These are phyloP conservation scores for Trichoderma erinaceum DNA, from an alignment of 495 filamentous ascomycete genomes.

Conservation along the genomic window DNA sequence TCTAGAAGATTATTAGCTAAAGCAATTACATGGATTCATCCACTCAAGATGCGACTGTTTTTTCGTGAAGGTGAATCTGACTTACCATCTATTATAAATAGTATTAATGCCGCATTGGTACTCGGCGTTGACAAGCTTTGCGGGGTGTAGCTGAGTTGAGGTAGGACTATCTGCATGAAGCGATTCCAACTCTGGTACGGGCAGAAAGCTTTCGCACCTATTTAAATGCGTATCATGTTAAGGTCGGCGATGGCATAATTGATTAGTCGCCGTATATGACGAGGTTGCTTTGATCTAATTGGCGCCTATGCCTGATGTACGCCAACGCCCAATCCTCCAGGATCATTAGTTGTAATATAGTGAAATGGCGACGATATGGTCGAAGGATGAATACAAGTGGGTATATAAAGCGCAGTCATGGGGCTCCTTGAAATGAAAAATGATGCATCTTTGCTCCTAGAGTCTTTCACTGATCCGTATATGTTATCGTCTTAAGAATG, in stretches of 20 bases:
- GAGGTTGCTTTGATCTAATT: not conserved
- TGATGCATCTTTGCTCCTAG: not conserved
- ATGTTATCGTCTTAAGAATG: not conserved
- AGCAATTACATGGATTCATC: not conserved
- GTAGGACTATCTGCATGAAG: no score
- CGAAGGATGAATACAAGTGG: slow-evolving; percentile 1
- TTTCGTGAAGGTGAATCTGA: not conserved
- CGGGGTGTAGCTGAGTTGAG: no score
- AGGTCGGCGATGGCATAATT: not conserved
- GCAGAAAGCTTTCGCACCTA: not conserved
- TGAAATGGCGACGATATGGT: not conserved
- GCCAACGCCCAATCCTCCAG: not conserved
- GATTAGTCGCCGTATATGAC: not conserved
- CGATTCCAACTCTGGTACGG: no score
- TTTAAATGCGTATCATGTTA: not conserved
- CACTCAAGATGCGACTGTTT: no score
- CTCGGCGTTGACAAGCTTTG: no score
- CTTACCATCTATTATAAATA: not conserved
- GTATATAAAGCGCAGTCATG: not conserved
- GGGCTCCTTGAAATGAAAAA: not conserved
- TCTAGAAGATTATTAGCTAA: not conserved
- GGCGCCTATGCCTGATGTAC: not conserved
- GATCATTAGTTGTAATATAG: not conserved
- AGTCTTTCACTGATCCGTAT: no score
- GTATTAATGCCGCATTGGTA: no score